Evolutionary conservation across 192 early-diverging fungal species (phyloP).

Genomic region (Podila epigama): DNA sequence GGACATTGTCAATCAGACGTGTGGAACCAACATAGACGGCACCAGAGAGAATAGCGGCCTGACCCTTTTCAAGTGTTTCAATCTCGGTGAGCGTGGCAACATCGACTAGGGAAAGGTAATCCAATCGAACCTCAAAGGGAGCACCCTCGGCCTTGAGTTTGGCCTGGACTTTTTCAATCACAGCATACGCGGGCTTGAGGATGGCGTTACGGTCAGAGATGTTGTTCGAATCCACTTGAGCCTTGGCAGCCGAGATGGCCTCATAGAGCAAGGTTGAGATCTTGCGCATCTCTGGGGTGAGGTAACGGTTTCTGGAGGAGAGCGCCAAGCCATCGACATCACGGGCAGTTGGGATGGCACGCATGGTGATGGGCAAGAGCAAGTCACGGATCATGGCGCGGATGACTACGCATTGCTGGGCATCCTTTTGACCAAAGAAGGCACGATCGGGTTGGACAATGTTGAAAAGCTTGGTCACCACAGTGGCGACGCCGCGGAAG

Average conservation of each 20-base stretch:
- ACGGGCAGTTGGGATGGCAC: conserved; percentile 76
- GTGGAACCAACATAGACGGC: conserved; percentile 89
- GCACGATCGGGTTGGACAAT: conserved; percentile 82
- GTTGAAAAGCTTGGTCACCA: conserved; percentile 94
- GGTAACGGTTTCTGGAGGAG: conserved; percentile 89
- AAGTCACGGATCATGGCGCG: conserved; percentile 86
- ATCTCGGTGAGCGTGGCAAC: conserved; percentile 73
- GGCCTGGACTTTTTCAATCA: conserved; percentile 57
- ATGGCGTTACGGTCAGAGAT: conserved; percentile 51
- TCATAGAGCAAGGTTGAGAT: conserved; percentile 78
- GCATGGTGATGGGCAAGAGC: conserved; percentile 76
- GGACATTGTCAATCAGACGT: conserved; percentile 92
- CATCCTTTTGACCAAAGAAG: conserved; percentile 98
- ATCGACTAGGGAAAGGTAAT: conserved; percentile 87
- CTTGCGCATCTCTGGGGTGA: conserved; percentile 72
- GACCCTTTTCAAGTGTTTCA: conserved; percentile 51
- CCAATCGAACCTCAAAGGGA: conserved; percentile 66
- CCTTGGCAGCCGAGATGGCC: conserved; percentile 63
- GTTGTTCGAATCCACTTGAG: conserved; percentile 50
- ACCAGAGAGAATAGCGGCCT: conserved; percentile 81
- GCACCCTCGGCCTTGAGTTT: conserved; percentile 49
- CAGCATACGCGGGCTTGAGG: conserved; percentile 52
- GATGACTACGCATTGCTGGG: conserved; percentile 90
- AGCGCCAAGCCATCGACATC: conserved; percentile 89
- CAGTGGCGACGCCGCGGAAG: conserved; percentile 96